These are phyloP conservation scores for Kodamaea leandrae DNA, from an alignment of 805 yeast species.

Conservation along the genomic window DNA sequence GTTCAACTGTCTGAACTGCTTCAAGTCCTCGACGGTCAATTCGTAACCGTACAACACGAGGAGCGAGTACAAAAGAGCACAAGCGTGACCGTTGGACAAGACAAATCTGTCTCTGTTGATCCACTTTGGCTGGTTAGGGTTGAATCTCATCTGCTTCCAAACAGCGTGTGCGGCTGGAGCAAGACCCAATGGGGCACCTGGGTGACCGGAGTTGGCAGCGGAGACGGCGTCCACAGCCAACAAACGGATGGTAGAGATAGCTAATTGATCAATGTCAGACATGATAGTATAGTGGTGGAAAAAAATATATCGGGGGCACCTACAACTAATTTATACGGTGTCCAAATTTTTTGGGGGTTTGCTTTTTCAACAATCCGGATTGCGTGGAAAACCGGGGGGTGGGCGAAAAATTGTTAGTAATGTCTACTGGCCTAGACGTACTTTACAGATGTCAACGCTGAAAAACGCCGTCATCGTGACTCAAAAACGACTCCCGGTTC, in stretches of 20 bases:
- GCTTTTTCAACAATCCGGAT: slow-evolving; percentile 1
- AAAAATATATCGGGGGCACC: slow-evolving; percentile 2
- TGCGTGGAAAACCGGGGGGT: not conserved
- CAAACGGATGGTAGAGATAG: slow-evolving; percentile 84
- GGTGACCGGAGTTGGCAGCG: slow-evolving; percentile 94
- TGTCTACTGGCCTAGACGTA: no score
- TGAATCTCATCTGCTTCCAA: slow-evolving; percentile 76
- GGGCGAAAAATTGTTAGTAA: not conserved
- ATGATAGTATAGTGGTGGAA: slow-evolving; percentile 12
- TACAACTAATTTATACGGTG: not conserved
- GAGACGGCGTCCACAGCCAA: slow-evolving; percentile 85
- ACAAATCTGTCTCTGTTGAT: slow-evolving; percentile 94
- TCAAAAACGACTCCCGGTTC: not conserved
- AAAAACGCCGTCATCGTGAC: no score
- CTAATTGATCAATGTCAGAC: slow-evolving; percentile 58
- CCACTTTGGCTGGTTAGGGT: slow-evolving; percentile 92
- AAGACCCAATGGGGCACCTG: slow-evolving; percentile 98
- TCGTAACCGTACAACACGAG: slow-evolving; percentile 85
- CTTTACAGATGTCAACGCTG: no score
- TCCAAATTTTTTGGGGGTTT: slow-evolving; percentile 2
- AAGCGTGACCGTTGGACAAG: slow-evolving; percentile 94
- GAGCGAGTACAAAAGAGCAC: slow-evolving; percentile 82
- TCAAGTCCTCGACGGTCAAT: slow-evolving; percentile 77
- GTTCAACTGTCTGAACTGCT: slow-evolving; percentile 82
- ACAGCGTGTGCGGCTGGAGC: slow-evolving; percentile 94